Conservation (phyloP, 2,329 filamentous ascomycete species). For the Akanthomyces dipterigenus region DNA sequence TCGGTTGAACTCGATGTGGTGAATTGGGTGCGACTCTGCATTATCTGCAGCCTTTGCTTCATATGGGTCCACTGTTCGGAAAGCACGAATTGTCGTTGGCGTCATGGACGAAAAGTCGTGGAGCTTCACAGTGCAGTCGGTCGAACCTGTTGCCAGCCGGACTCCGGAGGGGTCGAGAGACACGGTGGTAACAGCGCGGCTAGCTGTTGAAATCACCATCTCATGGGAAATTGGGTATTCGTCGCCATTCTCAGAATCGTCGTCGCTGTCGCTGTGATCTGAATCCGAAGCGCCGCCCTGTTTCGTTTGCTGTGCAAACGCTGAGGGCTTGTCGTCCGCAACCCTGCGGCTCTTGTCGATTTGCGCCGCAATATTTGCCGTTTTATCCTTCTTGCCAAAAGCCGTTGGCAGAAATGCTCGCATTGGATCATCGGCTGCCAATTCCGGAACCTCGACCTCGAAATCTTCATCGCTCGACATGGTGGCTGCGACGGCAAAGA, state of each 20-base stretch:
- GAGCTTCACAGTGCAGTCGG: conserved; percentile 84
- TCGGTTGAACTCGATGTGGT: conserved; percentile 82
- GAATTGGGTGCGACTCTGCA: conserved; percentile 79
- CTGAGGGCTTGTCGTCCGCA: conserved; percentile 17
- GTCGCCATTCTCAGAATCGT: conserved; percentile 66
- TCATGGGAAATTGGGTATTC: conserved; percentile 92
- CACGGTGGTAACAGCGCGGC: conserved; percentile 75
- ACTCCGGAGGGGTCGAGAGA: conserved; percentile 80
- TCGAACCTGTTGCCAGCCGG: conserved; percentile 81
- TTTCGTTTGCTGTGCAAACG: conserved; percentile 14
- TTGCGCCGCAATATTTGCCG: conserved; percentile 69
- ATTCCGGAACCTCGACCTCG: conserved; percentile 46
- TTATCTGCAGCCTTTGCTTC: conserved; percentile 61
- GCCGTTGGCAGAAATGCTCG: conserved; percentile 71
- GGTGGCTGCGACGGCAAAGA: conserved; percentile 11
- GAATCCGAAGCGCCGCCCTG: conserved; percentile 38
- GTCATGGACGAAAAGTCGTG: conserved; percentile 97
- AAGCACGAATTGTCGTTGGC: conserved; percentile 85
- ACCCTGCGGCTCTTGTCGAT: conserved; percentile 70
- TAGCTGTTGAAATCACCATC: conserved; percentile 86
- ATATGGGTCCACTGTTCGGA: conserved; percentile 85
- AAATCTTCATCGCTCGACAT: conserved; percentile 58
- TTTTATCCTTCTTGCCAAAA: conserved; percentile 76
- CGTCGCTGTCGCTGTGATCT: conserved; percentile 41
- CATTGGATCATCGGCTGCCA: conserved; percentile 62